Evolutionary conservation across 805 yeast genomes (phyloP), one percentile per base, ranked within the genome.

Genomic region (Isabelozyma gotoi): DNA sequence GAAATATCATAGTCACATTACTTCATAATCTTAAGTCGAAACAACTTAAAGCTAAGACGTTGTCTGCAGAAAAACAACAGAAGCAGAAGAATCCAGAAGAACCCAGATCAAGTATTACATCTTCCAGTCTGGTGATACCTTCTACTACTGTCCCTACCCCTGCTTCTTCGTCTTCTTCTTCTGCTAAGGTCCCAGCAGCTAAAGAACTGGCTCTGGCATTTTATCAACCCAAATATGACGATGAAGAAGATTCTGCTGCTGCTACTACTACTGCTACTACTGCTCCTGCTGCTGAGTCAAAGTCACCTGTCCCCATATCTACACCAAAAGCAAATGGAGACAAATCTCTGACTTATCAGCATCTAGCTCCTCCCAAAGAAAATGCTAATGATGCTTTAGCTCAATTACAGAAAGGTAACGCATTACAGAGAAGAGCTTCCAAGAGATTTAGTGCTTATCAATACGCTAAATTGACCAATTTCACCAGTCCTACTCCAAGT

Each of bases 391-490:
- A 85, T 52, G 89, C 96, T 0, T 70, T 91, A 20, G 73, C 82
- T 0, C 88, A 87, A 52, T 71, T 92, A 7, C 96, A 92, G 56
- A 82, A 84, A 37, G 88, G 91, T 3, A 88, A 87, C 38, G 85
- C 88, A 2, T 69, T 94, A 24, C 95, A 85, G 68, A 77, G 99
- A 52, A 78, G 97, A 48, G 99, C 98, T 0, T 91, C 97, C 0
- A 85, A 92, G 53, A 73, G 99, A 43, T 92, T 85, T 59, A 89
- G 97, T 4, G 97, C 97, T 0, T 92, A 91, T 48, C 98, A 92
- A 57, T 84, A 84, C 64, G 88, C 95, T 1, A 87, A 85, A 55
- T 72, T 87, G 8, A 71, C 88, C 0, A 80, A 76, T 47, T 52
- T 55, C 21, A 42, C 60, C n/a, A 43, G 55, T 4, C 17, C 42